Base-by-base conservation (phyloP, 495 filamentous ascomycete species). In the Aspergillus homomorphus region DNA sequence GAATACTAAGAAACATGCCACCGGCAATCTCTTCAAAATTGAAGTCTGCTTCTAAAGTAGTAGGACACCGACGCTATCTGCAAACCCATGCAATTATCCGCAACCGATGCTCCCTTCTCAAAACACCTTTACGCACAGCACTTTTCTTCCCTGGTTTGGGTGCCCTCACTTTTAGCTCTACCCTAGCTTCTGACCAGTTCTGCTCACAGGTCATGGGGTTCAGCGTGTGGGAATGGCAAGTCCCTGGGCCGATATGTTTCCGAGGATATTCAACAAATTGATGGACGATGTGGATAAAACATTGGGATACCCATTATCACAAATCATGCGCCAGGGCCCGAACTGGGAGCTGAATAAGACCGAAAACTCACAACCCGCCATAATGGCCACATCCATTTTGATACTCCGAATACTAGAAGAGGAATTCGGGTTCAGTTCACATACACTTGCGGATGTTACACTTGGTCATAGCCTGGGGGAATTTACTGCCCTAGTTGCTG, bases 381-480 rank as follows among this genome's bases (percentile, higher is more conserved):
- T 98, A 70, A 93, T 98, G 88, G 89, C 92, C 15, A 91, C 91
- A 5, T 95, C 90, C 22, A 83, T 98, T 64, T 77, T 96, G 22
- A 96, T 97, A 61, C 84, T 97, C 33, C 87, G 91, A 49, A 88
- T 98, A 55, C 82, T 98, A 51, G 90, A 98, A 71, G 70, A 83
- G 33, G 88, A 96, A 48, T 96, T 92, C 62, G 87, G 81, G 15
- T 96, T 98, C 71, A 73, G 85, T 45, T 82, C 83, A 8, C 69
- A 74, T 9, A 83, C 89, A 28, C 74, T 87, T 19, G 84, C 87
- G 2, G 89, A 96, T 68, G 83, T 93, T 28, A 89, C 89, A 0
- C 82, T 98, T 33, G 94, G 94, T 4, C 94, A 98, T 73, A 95
- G 90, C 1, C 77, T 98, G n/a, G 94, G 94, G 22, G 94, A 98